Percentiles rank a stretch among this genome's conserved stretches.
phyloP scores from a whole-genome alignment of 352 stramenopile species.

The Sclerospora graminicola region DNA sequence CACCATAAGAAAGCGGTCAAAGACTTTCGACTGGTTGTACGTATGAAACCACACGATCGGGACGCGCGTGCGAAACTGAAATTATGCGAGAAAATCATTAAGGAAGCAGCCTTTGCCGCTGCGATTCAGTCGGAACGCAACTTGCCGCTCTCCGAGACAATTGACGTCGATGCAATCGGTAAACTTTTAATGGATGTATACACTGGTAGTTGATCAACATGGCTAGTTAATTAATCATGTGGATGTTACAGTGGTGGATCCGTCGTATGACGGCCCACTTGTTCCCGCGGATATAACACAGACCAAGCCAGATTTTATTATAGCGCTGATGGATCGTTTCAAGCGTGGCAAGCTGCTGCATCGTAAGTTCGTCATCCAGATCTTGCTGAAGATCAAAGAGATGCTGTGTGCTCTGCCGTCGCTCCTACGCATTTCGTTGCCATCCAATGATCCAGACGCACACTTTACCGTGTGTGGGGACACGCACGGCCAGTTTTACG shows the following conservation, averaged over 20 bases:
- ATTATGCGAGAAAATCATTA: slow-evolving; percentile 95
- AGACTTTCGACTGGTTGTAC: slow-evolving; percentile 94
- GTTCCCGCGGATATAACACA: slow-evolving; percentile 43
- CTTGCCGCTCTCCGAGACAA: slow-evolving; percentile 86
- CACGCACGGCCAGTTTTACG: slow-evolving; percentile 99
- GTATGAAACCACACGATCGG: slow-evolving; percentile 92
- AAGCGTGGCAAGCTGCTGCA: slow-evolving; percentile 96
- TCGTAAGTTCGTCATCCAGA: slow-evolving; percentile 95
- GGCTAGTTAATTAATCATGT: background rate
- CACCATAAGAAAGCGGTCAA: slow-evolving; percentile 96
- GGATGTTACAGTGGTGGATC: slow-evolving; percentile 48
- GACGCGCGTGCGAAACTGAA: slow-evolving; percentile 91
- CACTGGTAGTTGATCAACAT: background rate
- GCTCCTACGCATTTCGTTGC: slow-evolving; percentile 81
- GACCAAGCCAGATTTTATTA: slow-evolving; percentile 80
- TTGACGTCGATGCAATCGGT: slow-evolving; percentile 83
- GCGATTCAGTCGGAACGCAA: slow-evolving; percentile 95
- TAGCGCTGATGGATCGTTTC: slow-evolving; percentile 92
- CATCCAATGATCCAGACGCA: slow-evolving; percentile 33
- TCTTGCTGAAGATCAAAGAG: slow-evolving; percentile 90
- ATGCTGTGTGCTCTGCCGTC: slow-evolving; percentile 86
- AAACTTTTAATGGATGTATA: slow-evolving; percentile 1
- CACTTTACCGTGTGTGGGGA: slow-evolving; percentile 96
- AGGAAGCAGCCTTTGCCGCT: slow-evolving; percentile 91
- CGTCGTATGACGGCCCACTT: slow-evolving; percentile 67